Evolutionary conservation across 2,329 filamentous ascomycete genomes (phyloP).

Genomic region (Berkeleyomyces basicola): DNA sequence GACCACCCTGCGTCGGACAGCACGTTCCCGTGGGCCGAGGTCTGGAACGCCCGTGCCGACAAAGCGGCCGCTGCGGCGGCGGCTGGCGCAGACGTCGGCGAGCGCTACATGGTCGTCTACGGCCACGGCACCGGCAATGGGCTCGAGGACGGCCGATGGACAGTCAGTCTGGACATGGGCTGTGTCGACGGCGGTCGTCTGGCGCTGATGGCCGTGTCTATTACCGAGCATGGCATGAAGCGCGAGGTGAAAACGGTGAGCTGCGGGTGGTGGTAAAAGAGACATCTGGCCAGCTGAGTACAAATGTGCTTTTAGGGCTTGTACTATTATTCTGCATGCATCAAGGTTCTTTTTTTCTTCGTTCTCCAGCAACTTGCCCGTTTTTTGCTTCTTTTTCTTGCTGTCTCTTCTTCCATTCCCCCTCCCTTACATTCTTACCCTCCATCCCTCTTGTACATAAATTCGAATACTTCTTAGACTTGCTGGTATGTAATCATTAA

Average conservation of each 20-base stretch:
- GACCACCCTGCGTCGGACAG: slow-evolving; percentile 32
- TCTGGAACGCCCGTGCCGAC: slow-evolving; percentile 38
- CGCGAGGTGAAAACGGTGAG: slow-evolving; percentile 23
- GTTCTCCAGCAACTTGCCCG: not conserved
- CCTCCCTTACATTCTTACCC: not conserved
- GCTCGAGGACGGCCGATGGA: slow-evolving; percentile 44
- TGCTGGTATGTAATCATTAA: not conserved
- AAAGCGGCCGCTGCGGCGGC: slow-evolving; percentile 14
- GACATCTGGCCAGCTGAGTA: not conserved
- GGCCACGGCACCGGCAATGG: slow-evolving; percentile 70
- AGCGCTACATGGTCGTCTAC: slow-evolving; percentile 57
- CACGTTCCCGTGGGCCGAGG: slow-evolving; percentile 51
- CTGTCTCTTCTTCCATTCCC: not conserved
- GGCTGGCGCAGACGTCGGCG: slow-evolving; percentile 10
- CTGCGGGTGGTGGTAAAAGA: slow-evolving; percentile 12
- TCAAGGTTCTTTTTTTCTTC: not conserved
- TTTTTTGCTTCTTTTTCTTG: not conserved
- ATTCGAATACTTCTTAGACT: not conserved
- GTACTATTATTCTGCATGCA: not conserved
- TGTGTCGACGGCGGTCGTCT: slow-evolving; percentile 63
- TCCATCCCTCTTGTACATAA: not conserved
- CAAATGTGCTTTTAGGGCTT: not conserved
- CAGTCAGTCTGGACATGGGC: slow-evolving; percentile 70
- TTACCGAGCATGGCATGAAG: slow-evolving; percentile 20
- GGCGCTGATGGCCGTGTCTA: slow-evolving; percentile 60